Conservation (phyloP, 2,329 filamentous ascomycete species). For the Trichophaea hybrida region DNA sequence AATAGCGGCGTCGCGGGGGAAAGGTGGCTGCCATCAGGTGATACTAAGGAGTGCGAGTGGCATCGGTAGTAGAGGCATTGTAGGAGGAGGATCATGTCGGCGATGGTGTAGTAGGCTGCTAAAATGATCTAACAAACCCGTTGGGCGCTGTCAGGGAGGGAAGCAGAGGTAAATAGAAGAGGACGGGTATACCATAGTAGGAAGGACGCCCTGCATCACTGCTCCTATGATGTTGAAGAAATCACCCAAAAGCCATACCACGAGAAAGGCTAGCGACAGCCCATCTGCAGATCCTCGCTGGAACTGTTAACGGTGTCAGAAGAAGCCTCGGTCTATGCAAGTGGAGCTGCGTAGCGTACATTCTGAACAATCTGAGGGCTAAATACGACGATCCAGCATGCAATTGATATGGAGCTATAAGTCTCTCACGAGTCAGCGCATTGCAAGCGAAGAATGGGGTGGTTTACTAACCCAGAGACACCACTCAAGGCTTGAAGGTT, state of each 20-base stretch:
- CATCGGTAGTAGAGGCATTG: slow-evolving; percentile 50
- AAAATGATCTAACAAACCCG: slow-evolving; percentile 46
- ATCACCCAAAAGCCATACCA: slow-evolving; percentile 83
- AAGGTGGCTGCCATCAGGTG: slow-evolving; percentile 37
- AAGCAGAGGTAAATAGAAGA: slow-evolving; percentile 16
- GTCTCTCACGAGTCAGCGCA: neutral
- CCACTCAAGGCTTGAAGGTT: slow-evolving; percentile 60
- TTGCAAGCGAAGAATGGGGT: neutral
- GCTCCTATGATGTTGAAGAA: slow-evolving; percentile 61
- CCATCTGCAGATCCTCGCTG: slow-evolving; percentile 74
- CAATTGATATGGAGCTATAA: slow-evolving; percentile 52
- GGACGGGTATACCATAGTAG: slow-evolving; percentile 56
- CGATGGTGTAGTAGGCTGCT: slow-evolving; percentile 83
- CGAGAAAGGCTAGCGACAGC: slow-evolving; percentile 74
- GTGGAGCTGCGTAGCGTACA: slow-evolving; percentile 14
- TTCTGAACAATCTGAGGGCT: slow-evolving; percentile 90
- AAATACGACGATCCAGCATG: slow-evolving; percentile 89
- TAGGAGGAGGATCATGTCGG: slow-evolving; percentile 67
- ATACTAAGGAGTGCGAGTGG: slow-evolving; percentile 15
- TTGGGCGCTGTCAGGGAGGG: neutral
- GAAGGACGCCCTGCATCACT: slow-evolving; percentile 75
- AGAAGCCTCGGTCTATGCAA: too few relatives aligned
- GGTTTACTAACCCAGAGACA: slow-evolving; percentile 48
- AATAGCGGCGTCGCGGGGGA: slow-evolving; percentile 74
- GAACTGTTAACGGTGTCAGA: slow-evolving; percentile 37